These are phyloP conservation scores for Aspergillus neoniger DNA, from an alignment of 2,329 filamentous ascomycete species.

Conservation along the genomic window DNA sequence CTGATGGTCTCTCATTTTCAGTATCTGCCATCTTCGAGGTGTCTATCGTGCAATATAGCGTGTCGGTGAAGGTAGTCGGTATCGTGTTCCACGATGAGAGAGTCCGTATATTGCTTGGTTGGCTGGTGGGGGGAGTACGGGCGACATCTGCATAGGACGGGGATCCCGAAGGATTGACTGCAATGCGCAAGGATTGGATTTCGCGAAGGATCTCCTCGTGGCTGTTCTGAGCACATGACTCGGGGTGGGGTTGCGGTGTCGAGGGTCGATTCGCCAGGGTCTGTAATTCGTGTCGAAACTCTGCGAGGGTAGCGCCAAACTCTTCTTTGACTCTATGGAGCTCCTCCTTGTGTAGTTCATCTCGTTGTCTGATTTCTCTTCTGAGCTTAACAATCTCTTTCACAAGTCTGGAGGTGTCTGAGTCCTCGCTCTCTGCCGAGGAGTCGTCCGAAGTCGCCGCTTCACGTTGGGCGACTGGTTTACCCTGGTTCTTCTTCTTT, in stretches of 20 bases:
- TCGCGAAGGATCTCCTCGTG: slow-evolving; percentile 15
- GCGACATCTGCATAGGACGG: slow-evolving; percentile 25
- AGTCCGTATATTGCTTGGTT: slow-evolving; percentile 25
- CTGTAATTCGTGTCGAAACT: slow-evolving; percentile 21
- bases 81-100: slow-evolving; percentile 19
- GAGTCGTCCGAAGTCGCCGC: slow-evolving; percentile 18
- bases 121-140: slow-evolving; percentile 16
- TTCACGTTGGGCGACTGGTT: no score
- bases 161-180: slow-evolving; percentile 1
- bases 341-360: slow-evolving; percentile 25
- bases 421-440: slow-evolving; percentile 18
- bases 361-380: slow-evolving; percentile 21
- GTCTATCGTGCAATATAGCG: neutral
- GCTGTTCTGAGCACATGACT: slow-evolving; percentile 17
- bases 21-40: slow-evolving; percentile 5
- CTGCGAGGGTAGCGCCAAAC: slow-evolving; percentile 21
- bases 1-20: slow-evolving; percentile 13
- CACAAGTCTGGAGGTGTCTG: slow-evolving; percentile 9
- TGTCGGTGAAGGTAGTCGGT: slow-evolving; percentile 21
- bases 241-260: slow-evolving; percentile 18
- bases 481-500: no score
- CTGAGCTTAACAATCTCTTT: slow-evolving; percentile 26
- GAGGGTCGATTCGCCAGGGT: slow-evolving; percentile 15
- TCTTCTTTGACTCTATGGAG: slow-evolving; percentile 24
- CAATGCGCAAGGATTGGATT: no score